Evolutionary conservation across 139 green algal species (phyloP).

Genomic region (Astrephomene gubernaculifera): DNA sequence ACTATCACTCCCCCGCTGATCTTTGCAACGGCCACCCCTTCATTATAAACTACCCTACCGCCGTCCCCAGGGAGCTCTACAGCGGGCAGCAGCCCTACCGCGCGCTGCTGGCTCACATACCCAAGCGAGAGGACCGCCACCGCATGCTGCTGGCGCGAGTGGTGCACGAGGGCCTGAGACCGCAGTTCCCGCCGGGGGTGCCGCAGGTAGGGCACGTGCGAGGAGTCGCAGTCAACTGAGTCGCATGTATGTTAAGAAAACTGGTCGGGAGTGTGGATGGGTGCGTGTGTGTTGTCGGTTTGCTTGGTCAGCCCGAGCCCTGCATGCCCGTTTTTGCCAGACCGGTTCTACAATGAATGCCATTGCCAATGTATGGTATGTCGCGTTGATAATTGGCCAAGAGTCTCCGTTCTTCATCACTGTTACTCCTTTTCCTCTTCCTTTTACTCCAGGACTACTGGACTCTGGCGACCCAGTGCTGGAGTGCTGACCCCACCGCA

Average conservation of each 20-base stretch:
- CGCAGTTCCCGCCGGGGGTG: conserved; percentile 27
- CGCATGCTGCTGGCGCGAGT: conserved; percentile 39
- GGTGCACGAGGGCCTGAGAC: conserved; percentile 46
- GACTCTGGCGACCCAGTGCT: conserved; percentile 27
- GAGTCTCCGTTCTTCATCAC: not conserved
- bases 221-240: no score
- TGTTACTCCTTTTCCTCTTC: not conserved
- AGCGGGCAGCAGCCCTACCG: conserved; percentile 46
- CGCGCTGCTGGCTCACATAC: conserved; percentile 34
- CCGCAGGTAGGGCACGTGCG: conserved; percentile 10
- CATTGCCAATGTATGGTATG: not conserved
- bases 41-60: no score
- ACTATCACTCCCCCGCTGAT: not conserved
- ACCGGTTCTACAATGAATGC: not conserved
- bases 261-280: no score
- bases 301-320: not conserved
- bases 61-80: conserved; percentile 47
- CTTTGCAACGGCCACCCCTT: no score
- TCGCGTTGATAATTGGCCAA: not conserved
- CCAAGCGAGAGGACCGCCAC: conserved; percentile 41
- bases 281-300: not conserved
- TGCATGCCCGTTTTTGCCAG: not conserved
- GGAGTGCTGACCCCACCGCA: conserved; percentile 4
- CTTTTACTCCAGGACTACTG: conserved; percentile 24
- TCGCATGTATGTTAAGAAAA: no score